A percentile compares a stretch with the other conserved stretches of the same genome.
These are phyloP conservation scores for Eucalyptus cloeziana DNA, from an alignment of 345 rosid genomes.

Conservation along the genomic window DNA sequence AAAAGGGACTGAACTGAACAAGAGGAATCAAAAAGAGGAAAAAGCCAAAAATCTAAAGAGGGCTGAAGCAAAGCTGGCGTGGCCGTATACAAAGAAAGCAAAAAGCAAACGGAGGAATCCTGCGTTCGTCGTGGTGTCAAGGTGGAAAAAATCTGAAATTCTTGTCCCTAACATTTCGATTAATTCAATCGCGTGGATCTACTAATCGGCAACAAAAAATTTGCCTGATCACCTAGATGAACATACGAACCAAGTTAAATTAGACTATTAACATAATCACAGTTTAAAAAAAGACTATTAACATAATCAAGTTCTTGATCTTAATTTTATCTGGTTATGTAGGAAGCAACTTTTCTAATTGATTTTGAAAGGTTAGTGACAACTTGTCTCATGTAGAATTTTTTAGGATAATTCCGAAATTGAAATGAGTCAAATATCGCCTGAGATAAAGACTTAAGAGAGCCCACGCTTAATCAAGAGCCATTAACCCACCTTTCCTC, in stretches of 20 bases:
- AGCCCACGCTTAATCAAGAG: rapidly evolving
- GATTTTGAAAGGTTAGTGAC: rapidly evolving
- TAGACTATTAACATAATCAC: neutral
- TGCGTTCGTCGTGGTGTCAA: neutral
- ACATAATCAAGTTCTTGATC: rapidly evolving
- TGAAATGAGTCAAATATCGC: neutral
- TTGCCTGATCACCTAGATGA: neutral
- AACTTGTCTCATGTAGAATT: neutral
- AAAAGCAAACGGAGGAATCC: neutral
- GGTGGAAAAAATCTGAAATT: neutral
- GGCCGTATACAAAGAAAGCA: neutral
- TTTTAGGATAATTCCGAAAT: rapidly evolving
- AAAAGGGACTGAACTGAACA: neutral
- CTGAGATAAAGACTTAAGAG: neutral
- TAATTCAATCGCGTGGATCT: neutral
- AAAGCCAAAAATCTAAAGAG: neutral
- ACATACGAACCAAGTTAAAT: neutral
- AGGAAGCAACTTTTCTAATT: neutral
- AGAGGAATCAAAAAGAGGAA: neutral
- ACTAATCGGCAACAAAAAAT: neutral
- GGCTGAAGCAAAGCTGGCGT: neutral
- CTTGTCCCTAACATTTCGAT: neutral
- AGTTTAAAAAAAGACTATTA: too few species aligned
- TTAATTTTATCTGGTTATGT: rapidly evolving
- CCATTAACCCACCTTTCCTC: neutral